Conservation (phyloP, 352 stramenopile species). For the Pythium sukuiense region DNA sequence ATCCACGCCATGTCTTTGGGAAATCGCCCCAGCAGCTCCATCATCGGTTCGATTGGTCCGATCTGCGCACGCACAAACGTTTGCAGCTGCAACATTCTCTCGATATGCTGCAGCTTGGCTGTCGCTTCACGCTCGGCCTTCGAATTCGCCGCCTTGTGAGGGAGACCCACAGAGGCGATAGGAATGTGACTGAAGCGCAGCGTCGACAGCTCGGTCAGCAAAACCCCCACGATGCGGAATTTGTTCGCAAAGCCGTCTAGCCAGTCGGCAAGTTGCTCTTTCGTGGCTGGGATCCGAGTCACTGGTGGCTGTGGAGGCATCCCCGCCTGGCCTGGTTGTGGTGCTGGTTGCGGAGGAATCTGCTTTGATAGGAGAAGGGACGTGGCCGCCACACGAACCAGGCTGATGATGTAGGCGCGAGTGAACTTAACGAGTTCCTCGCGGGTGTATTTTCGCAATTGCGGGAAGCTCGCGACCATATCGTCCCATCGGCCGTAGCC, state of each 20-base stretch:
- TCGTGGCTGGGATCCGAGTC: slow-evolving; percentile 5
- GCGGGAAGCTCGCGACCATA: slow-evolving; percentile 37
- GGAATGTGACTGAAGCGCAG: slow-evolving; percentile 26
- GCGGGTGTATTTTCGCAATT: slow-evolving; percentile 45
- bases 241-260: slow-evolving; percentile 37
- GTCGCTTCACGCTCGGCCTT: slow-evolving; percentile 45
- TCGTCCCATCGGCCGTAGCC: slow-evolving; percentile 87
- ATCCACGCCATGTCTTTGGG: slow-evolving; percentile 7
- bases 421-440: slow-evolving; percentile 46
- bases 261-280: slow-evolving; percentile 36
- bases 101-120: slow-evolving; percentile 64
- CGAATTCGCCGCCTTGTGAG: background rate
- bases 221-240: slow-evolving; percentile 41
- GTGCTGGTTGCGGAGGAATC: background rate
- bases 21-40: slow-evolving; percentile 20
- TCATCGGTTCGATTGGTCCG: slow-evolving; percentile 24
- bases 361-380: slow-evolving; percentile 10
- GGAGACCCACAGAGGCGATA: slow-evolving; percentile 17
- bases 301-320: background rate
- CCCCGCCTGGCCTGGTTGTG: background rate
- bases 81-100: slow-evolving; percentile 57
- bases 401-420: slow-evolving; percentile 49
- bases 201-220: slow-evolving; percentile 52
- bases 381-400: slow-evolving; percentile 41
- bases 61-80: slow-evolving; percentile 36